Evolutionary conservation across 2,329 filamentous ascomycete species (phyloP).

Genomic region (Mollisia scopiformis): DNA sequence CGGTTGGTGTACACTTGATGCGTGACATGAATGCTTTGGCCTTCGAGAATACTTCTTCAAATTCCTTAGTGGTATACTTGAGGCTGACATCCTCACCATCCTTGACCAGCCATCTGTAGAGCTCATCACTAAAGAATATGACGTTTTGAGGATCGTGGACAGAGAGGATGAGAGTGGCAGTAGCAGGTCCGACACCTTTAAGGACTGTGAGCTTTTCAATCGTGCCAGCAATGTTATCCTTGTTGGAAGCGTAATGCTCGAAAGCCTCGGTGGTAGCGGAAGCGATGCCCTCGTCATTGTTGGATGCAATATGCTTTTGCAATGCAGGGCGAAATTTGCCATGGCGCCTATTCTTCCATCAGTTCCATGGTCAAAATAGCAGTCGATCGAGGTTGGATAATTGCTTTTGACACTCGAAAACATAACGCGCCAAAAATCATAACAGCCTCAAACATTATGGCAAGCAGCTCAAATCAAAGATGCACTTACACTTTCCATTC

Average conservation of each 20-base stretch:
- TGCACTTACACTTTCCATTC: slow-evolving; percentile 71
- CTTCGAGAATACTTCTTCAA: slow-evolving; percentile 54
- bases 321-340: slow-evolving; percentile 65
- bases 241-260: slow-evolving; percentile 43
- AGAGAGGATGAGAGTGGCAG: slow-evolving; percentile 73
- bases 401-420: slow-evolving; percentile 7
- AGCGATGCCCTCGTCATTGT: slow-evolving; percentile 51
- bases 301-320: slow-evolving; percentile 58
- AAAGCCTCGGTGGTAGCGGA: slow-evolving; percentile 57
- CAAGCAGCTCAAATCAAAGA: slow-evolving; percentile 18
- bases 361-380: slow-evolving; percentile 8
- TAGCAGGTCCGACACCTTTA: slow-evolving; percentile 76
- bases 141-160: slow-evolving; percentile 61
- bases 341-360: slow-evolving; percentile 43
- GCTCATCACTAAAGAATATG: slow-evolving; percentile 82
- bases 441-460: slow-evolving; percentile 8
- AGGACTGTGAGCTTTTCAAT: slow-evolving; percentile 55
- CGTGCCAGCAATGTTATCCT: slow-evolving; percentile 43
- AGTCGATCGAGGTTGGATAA: neutral
- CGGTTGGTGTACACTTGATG: slow-evolving; percentile 58
- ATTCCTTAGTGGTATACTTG: slow-evolving; percentile 74
- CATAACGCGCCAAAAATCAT: slow-evolving; percentile 10
- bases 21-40: slow-evolving; percentile 48
- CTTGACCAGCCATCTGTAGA: slow-evolving; percentile 72
- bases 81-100: slow-evolving; percentile 54